phyloP scores from a whole-genome alignment of 768 basidiomycete species.

The Xerocomellus chrysenteron region DNA sequence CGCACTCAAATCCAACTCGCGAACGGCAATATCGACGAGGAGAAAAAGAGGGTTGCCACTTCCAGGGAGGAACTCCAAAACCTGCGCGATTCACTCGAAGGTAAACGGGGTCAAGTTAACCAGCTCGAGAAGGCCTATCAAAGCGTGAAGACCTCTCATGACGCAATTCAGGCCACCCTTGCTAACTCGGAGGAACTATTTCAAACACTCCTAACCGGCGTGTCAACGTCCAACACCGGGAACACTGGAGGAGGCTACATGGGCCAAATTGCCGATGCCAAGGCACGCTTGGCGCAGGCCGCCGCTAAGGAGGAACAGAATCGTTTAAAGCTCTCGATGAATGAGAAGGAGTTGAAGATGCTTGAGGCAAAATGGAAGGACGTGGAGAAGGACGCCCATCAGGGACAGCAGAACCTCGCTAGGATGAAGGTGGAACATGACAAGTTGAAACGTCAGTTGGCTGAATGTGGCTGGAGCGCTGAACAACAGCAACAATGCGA shows the following conservation, averaged over 20 bases:
- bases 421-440: constrained; percentile 58
- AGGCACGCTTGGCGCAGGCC: constrained; percentile 69
- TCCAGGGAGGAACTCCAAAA: constrained; percentile 58
- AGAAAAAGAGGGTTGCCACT: constrained; percentile 56
- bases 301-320: constrained; percentile 83
- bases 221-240: constrained; percentile 65
- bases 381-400: constrained; percentile 80
- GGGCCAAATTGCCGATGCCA: constrained; percentile 90
- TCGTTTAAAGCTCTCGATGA: constrained; percentile 71
- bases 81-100: constrained; percentile 56
- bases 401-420: constrained; percentile 69
- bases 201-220: constrained; percentile 90
- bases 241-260: constrained; percentile 89
- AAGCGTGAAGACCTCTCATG: constrained; percentile 68
- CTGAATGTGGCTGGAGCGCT: constrained; percentile 69
- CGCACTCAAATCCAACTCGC: constrained; percentile 86
- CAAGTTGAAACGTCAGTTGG: constrained; percentile 49
- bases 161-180: constrained; percentile 56
- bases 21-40: constrained; percentile 71
- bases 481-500: constrained; percentile 68
- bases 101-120: constrained; percentile 61
- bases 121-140: constrained; percentile 54
- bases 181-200: constrained; percentile 86
- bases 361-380: constrained; percentile 81
- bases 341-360: constrained; percentile 71